Evolutionary conservation across 2,329 filamentous ascomycete species (phyloP).

Genomic region (Juglanconis oblonga): DNA sequence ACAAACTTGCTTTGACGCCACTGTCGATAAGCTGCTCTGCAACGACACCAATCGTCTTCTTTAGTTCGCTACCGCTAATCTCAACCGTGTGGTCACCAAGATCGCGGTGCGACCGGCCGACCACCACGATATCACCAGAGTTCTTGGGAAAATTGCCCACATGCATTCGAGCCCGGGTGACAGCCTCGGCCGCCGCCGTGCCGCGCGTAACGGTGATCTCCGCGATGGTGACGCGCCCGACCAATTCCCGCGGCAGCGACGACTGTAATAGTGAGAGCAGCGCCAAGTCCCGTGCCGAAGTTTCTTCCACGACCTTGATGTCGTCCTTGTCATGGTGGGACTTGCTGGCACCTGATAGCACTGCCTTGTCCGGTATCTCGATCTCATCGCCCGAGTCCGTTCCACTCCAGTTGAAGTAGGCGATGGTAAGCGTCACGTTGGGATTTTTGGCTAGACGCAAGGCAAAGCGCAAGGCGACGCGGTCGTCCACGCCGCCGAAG

Average conservation of each 20-base stretch:
- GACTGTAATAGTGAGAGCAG: slow-evolving; percentile 33
- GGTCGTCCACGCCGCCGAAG: slow-evolving; percentile 80
- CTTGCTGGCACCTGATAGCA: slow-evolving; percentile 18
- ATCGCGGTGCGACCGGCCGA: slow-evolving; percentile 53
- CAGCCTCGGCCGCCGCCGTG: slow-evolving; percentile 40
- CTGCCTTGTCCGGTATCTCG: slow-evolving; percentile 19
- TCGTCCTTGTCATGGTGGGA: slow-evolving; percentile 21
- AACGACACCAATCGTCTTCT: slow-evolving; percentile 55
- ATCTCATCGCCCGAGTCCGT: slow-evolving; percentile 23
- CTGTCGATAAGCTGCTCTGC: slow-evolving; percentile 58
- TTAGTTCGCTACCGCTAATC: slow-evolving; percentile 37
- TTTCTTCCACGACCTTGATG: slow-evolving; percentile 26
- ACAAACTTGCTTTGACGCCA: slow-evolving; percentile 56
- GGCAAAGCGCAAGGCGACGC: slow-evolving; percentile 73
- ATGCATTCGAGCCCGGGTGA: slow-evolving; percentile 55
- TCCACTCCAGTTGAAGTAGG: slow-evolving; percentile 50
- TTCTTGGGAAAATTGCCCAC: slow-evolving; percentile 61
- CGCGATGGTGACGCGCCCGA: slow-evolving; percentile 43
- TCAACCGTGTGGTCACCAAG: slow-evolving; percentile 23
- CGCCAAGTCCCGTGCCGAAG: slow-evolving; percentile 32
- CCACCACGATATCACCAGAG: slow-evolving; percentile 67
- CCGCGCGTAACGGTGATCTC: slow-evolving; percentile 41
- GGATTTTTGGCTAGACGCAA: slow-evolving; percentile 80
- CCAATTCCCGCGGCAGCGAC: slow-evolving; percentile 31
- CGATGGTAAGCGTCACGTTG: slow-evolving; percentile 74